A percentile compares a stretch with the other conserved stretches of the same genome.
These are phyloP conservation scores for Metschnikowia cubensis DNA, from an alignment of 805 yeast species.

Conservation along the genomic window DNA sequence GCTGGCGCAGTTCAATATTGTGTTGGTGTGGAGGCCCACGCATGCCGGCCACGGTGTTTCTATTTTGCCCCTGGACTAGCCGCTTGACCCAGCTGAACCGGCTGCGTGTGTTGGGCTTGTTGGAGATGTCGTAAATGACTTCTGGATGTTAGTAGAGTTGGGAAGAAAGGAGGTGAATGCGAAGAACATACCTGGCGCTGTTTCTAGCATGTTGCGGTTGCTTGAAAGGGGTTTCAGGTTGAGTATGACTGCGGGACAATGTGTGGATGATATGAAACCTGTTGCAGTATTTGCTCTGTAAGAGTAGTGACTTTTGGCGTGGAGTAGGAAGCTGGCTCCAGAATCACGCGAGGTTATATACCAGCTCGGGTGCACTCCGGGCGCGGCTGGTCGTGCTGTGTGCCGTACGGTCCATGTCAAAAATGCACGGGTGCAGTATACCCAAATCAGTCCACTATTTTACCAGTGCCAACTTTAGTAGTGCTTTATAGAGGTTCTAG, in stretches of 20 bases:
- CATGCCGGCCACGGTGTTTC: conserved; percentile 10
- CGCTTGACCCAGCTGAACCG: conserved; percentile 41
- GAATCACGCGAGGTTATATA: background rate
- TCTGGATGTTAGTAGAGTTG: conserved; percentile 2
- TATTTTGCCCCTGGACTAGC: conserved; percentile 35
- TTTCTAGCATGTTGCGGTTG: background rate
- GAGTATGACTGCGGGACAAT: background rate
- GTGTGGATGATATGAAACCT: background rate
- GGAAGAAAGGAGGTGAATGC: background rate
- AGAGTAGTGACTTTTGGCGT: background rate
- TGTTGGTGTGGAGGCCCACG: conserved; percentile 11
- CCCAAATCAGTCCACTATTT: too few species aligned
- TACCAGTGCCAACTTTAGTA: too few species aligned
- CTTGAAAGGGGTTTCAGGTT: background rate
- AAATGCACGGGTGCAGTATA: background rate
- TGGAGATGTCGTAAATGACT: conserved; percentile 13
- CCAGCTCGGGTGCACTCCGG: background rate
- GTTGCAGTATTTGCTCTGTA: background rate
- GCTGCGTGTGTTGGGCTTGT: conserved; percentile 28
- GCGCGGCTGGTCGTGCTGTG: background rate
- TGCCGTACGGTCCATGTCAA: background rate
- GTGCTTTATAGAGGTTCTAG: too few species aligned
- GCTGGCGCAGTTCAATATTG: background rate
- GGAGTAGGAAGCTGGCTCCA: background rate
- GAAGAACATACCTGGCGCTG: conserved; percentile 1